phyloP scores from a whole-genome alignment of 73 alveolate species.

The Paramecium octaurelia region DNA sequence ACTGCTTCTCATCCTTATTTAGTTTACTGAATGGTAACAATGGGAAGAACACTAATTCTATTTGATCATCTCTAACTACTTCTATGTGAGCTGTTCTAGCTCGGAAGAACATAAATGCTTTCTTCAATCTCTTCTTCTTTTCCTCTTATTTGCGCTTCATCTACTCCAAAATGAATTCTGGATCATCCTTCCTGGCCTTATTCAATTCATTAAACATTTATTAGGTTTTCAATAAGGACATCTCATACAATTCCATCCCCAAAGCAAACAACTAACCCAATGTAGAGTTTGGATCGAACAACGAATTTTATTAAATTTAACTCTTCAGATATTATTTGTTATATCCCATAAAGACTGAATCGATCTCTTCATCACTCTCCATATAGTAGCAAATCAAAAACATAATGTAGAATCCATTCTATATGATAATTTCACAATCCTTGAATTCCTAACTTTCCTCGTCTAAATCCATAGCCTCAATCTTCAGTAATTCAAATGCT shows the following conservation, averaged over 20 bases:
- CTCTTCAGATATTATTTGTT: not conserved
- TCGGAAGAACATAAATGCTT: slow-evolving; percentile 44
- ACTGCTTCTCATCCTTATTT: slow-evolving; percentile 61
- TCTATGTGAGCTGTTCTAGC: slow-evolving; percentile 58
- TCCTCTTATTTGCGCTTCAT: not conserved
- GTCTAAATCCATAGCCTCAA: slow-evolving; percentile 11
- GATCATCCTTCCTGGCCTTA: not conserved
- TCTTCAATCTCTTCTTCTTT: not conserved
- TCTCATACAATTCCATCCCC: slow-evolving; percentile 19
- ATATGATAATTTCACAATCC: slow-evolving; percentile 40
- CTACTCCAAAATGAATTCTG: not conserved
- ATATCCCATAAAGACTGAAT: not conserved
- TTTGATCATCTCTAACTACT: slow-evolving; percentile 37
- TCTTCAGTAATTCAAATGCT: slow-evolving; percentile 44
- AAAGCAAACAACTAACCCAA: slow-evolving; percentile 32
- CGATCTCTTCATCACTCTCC: slow-evolving; percentile 32
- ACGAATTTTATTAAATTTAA: not conserved
- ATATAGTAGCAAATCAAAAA: slow-evolving; percentile 47
- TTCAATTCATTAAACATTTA: slow-evolving; percentile 51
- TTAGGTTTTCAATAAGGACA: slow-evolving; percentile 69
- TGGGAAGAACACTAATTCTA: slow-evolving; percentile 50
- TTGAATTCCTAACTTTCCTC: not conserved
- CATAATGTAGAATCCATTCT: slow-evolving; percentile 57
- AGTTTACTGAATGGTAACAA: slow-evolving; percentile 34
- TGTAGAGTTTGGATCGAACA: slow-evolving; percentile 54